A percentile compares a stretch with the other conserved stretches of the same genome.
phyloP scores from a whole-genome alignment of 345 rosid genomes.

The Syzygium oleosum region DNA sequence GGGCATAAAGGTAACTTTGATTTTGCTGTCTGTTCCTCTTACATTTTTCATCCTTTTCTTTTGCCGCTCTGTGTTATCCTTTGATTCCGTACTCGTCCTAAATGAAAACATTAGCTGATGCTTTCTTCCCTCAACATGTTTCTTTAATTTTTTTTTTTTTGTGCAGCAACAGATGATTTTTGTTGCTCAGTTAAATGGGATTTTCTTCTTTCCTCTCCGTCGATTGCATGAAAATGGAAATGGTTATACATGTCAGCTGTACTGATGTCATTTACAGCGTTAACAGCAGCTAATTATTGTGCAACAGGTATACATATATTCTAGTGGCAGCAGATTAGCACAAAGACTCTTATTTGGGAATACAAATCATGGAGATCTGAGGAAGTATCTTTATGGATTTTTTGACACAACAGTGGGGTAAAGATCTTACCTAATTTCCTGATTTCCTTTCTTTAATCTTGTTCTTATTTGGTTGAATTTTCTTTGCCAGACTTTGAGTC shows the following conservation, averaged over 20 bases:
- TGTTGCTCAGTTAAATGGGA: background rate
- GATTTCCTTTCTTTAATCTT: background rate
- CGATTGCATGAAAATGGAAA: background rate
- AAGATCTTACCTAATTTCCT: slow-evolving; percentile 5
- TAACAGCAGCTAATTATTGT: background rate
- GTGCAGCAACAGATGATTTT: background rate
- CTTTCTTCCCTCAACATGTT: background rate
- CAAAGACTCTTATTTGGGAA: slow-evolving; percentile 84
- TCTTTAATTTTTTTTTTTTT: background rate
- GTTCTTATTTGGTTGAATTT: background rate
- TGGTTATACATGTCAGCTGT: background rate
- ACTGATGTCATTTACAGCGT: background rate
- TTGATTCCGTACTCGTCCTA: accelerated
- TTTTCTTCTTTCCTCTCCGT: background rate
- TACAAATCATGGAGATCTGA: slow-evolving; percentile 70
- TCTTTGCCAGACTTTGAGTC: background rate
- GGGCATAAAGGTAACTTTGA: slow-evolving; percentile 57
- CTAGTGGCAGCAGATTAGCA: slow-evolving; percentile 93
- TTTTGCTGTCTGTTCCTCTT: background rate
- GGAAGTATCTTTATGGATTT: slow-evolving; percentile 74
- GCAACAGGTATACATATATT: slow-evolving; percentile 81
- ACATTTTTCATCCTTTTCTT: background rate
- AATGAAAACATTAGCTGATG: background rate
- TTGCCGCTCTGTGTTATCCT: background rate
- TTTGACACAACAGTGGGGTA: slow-evolving; percentile 88